Conservation (phyloP, 2,329 filamentous ascomycete species). For the Scytalidium lignicola region DNA sequence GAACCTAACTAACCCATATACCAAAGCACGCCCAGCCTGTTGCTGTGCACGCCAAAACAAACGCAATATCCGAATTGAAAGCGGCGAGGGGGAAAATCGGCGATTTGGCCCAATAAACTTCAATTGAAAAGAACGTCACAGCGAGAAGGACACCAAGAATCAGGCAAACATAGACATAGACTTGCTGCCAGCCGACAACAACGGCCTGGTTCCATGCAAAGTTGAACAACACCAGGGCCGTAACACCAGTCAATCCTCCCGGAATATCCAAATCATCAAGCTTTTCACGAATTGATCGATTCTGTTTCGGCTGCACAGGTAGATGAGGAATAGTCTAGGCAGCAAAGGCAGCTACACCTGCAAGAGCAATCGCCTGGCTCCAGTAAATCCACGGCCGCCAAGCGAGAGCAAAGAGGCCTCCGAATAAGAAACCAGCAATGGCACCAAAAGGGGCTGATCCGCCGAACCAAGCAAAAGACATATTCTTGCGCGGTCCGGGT, state of each 20-base stretch:
- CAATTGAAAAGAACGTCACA: conserved; percentile 46
- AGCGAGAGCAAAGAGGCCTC: conserved; percentile 20
- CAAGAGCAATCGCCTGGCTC: conserved; percentile 34
- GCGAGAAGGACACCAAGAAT: conserved; percentile 50
- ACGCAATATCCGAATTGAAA: conserved; percentile 49
- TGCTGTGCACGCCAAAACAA: conserved; percentile 29
- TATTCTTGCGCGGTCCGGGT: conserved; percentile 52
- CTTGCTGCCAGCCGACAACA: conserved; percentile 50
- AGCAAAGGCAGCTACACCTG: conserved; percentile 31
- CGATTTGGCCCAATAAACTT: conserved; percentile 35
- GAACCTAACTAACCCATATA: conserved; percentile 39
- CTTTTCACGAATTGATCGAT: conserved; percentile 16
- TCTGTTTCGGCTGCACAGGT: conserved; percentile 10
- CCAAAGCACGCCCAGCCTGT: conserved; percentile 8
- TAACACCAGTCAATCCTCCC: conserved; percentile 37
- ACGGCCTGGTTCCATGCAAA: conserved; percentile 64
- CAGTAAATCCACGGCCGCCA: conserved; percentile 52
- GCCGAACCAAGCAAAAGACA: conserved; percentile 51
- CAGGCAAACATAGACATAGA: conserved; percentile 51
- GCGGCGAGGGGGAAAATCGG: conserved; percentile 53
- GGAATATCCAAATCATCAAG: conserved; percentile 29
- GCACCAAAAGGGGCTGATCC: conserved; percentile 41
- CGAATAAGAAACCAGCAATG: conserved; percentile 29
- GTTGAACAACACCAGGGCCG: conserved; percentile 56
- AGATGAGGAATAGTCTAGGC: conserved; percentile 30